Conservation (phyloP, 306 rosid species). For the Hippophae gyantsensis region DNA sequence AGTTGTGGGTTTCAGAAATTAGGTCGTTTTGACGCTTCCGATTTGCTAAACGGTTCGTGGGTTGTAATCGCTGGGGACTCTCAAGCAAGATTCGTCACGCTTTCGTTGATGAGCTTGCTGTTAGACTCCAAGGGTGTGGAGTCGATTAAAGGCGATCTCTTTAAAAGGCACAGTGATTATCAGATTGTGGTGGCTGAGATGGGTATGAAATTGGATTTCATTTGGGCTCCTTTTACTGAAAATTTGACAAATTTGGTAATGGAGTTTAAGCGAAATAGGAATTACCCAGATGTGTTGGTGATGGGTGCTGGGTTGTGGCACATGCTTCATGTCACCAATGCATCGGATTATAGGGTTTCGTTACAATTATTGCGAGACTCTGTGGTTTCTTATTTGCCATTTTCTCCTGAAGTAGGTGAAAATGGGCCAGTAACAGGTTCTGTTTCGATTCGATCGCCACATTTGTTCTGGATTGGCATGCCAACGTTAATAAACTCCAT, state of each 20-base stretch:
- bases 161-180: conserved; percentile 67
- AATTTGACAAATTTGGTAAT: conserved; percentile 51
- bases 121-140: conserved; percentile 45
- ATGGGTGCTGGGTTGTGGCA: conserved; percentile 92
- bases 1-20: conserved; percentile 61
- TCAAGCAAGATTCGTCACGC: conserved; percentile 53
- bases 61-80: conserved; percentile 84
- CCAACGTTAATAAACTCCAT: conserved; percentile 75
- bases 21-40: conserved; percentile 38
- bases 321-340: conserved; percentile 62
- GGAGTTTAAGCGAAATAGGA: conserved; percentile 39
- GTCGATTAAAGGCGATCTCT: conserved; percentile 34
- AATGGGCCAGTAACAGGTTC: conserved; percentile 39
- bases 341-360: conserved; percentile 39
- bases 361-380: conserved; percentile 4
- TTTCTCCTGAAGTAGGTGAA: conserved; percentile 32
- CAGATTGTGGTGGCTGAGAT: conserved; percentile 44
- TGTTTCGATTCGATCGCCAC: conserved; percentile 44
- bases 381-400: conserved; percentile 44
- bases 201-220: conserved; percentile 71
- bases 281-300: conserved; percentile 63
- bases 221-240: conserved; percentile 70
- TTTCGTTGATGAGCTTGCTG: conserved; percentile 47
- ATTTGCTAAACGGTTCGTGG: conserved; percentile 92
- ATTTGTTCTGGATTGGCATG: conserved; percentile 81